Conservation (phyloP, 2,329 filamentous ascomycete species). For the Macrophomina tecta region DNA sequence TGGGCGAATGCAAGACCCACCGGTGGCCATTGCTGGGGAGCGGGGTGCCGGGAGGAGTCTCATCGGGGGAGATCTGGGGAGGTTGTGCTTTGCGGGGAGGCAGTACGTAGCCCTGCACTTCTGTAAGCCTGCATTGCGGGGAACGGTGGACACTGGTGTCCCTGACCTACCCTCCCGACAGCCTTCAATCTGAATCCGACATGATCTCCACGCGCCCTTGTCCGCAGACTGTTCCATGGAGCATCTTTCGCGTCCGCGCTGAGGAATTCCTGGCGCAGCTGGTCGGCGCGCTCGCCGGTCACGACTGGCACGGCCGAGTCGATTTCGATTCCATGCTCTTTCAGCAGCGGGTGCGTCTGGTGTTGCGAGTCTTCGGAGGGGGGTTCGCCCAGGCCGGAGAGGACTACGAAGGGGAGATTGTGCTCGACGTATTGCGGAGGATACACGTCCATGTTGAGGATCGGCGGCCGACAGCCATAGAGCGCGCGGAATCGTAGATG, state of each 20-base stretch:
- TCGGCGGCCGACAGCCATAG: slow-evolving; percentile 24
- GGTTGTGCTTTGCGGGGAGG: slow-evolving; percentile 68
- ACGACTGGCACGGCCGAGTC: slow-evolving; percentile 74
- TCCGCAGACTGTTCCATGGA: slow-evolving; percentile 63
- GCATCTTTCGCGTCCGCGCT: slow-evolving; percentile 67
- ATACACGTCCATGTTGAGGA: slow-evolving; percentile 74
- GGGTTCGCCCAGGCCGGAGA: slow-evolving; percentile 72
- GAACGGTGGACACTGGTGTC: slow-evolving; percentile 31
- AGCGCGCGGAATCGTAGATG: slow-evolving; percentile 8
- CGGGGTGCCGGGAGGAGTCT: slow-evolving; percentile 59
- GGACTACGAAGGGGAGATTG: slow-evolving; percentile 82
- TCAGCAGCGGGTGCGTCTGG: slow-evolving; percentile 55
- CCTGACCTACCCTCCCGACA: slow-evolving; percentile 78
- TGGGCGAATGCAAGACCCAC: slow-evolving; percentile 79
- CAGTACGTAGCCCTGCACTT: slow-evolving; percentile 58
- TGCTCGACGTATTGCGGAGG: slow-evolving; percentile 80
- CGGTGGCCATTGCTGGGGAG: slow-evolving; percentile 53
- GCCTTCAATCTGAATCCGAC: slow-evolving; percentile 72
- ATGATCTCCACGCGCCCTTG: slow-evolving; percentile 55
- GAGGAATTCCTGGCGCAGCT: slow-evolving; percentile 70
- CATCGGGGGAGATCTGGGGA: slow-evolving; percentile 57
- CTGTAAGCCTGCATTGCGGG: slow-evolving; percentile 35
- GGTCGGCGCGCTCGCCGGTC: slow-evolving; percentile 67
- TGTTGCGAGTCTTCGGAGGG: slow-evolving; percentile 29
- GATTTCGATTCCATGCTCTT: slow-evolving; percentile 57